Evolutionary conservation across 2,329 filamentous ascomycete species (phyloP), one percentile per base, ranked within the genome.

Genomic region (Pseudogymnoascus sp.): DNA sequence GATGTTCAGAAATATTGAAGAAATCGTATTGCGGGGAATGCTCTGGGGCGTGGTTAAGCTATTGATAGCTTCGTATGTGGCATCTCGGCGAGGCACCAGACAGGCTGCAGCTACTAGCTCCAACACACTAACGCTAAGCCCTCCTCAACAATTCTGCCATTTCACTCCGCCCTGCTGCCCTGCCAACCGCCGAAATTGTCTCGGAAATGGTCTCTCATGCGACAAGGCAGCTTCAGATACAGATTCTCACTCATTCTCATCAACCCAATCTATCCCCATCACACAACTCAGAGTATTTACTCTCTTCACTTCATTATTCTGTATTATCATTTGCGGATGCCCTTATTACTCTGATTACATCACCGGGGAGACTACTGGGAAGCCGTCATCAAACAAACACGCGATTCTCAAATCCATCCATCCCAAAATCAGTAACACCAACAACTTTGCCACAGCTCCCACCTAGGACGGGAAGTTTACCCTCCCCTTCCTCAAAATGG

Each of bases 401-500:
- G 47, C 59, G 10, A 44, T 16, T 63, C 33, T 63, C 33, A 42
- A 61, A 62, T 63, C 62, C 13, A 64, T 65, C 66, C 59, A 59
- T 60, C 65, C 59, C 63, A 71, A 4, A 10, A 13, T 44, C 16
- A 44, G 19, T 4, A 44, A 13, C 40, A 44, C 40, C 21, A 44
- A 44, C 40, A 44, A 44, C 40, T 44, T 44, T 44, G 16, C 5
- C 13, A 44, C 40, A 21, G 16, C 40, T 44, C 19, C 19, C 40
- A 44, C 40, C 40, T 11, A 44, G 40, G 40, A 44, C 40, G 40
- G 40, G 40, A 44, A 6, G 21, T 44, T 11, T 19, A 44, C 40
- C 40, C 40, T 44, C 40, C 19, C 10, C 40, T 44, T 44, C 19
- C 40, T 44, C 40, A 44, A 44, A 72, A 97, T 97, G 95, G 95